Evolutionary conservation across 495 filamentous ascomycete species (phyloP).

Genomic region (Rhypophila decipiens): DNA sequence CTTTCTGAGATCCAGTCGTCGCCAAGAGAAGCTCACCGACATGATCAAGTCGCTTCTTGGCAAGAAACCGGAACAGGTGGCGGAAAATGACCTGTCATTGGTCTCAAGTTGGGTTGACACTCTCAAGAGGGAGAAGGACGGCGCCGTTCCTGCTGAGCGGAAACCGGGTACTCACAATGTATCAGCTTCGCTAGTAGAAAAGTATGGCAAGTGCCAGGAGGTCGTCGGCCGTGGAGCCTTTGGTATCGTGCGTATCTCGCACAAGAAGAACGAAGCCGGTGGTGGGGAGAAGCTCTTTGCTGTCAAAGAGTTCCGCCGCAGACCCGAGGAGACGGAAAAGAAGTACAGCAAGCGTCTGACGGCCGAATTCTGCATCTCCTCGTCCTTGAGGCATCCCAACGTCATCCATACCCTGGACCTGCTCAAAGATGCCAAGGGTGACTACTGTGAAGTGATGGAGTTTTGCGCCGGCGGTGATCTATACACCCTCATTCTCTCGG

Average conservation of each 20-base stretch:
- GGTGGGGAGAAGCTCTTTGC: slow-evolving; percentile 86
- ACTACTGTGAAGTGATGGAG: slow-evolving; percentile 99
- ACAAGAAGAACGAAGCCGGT: slow-evolving; percentile 84
- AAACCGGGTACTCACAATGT: slow-evolving; percentile 70
- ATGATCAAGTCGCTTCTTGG: slow-evolving; percentile 81
- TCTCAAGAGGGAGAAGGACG: slow-evolving; percentile 79
- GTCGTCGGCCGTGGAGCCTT: slow-evolving; percentile 97
- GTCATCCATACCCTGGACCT: slow-evolving; percentile 98
- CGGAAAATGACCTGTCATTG: slow-evolving; percentile 80
- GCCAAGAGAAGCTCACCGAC: slow-evolving; percentile 93
- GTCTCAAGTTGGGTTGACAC: slow-evolving; percentile 97
- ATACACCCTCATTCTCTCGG: slow-evolving; percentile 87
- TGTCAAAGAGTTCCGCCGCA: slow-evolving; percentile 94
- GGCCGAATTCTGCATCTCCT: slow-evolving; percentile 99
- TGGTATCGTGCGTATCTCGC: slow-evolving; percentile 95
- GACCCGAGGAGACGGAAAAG: slow-evolving; percentile 88
- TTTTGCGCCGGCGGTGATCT: slow-evolving; percentile 96
- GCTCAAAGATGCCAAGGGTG: slow-evolving; percentile 90
- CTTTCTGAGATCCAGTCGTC: slow-evolving; percentile 74
- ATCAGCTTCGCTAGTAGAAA: slow-evolving; percentile 81
- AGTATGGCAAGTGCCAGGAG: slow-evolving; percentile 98
- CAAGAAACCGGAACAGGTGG: slow-evolving; percentile 64
- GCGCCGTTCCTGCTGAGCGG: slow-evolving; percentile 58
- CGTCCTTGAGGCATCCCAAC: slow-evolving; percentile 91
- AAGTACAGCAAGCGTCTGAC: slow-evolving; percentile 98